A percentile compares a stretch with the other conserved stretches of the same genome.
Evolutionary conservation across 176 grass and related monocot genomes (phyloP).

Genomic region (Musa schizocarpa): DNA sequence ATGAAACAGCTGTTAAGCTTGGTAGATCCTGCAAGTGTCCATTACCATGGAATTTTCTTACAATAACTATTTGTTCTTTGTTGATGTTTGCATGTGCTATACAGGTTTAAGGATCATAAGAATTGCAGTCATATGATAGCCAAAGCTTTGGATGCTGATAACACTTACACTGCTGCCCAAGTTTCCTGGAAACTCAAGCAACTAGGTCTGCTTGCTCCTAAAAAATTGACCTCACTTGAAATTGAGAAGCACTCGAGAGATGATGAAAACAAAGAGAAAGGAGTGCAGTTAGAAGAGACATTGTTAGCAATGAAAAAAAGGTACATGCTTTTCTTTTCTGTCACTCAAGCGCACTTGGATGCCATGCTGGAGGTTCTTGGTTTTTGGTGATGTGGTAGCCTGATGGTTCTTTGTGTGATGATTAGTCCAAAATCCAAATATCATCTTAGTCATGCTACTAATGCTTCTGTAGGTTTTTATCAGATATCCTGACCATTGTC

Average conservation of each 20-base stretch:
- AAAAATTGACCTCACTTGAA: constrained; percentile 1
- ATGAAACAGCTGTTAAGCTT: background rate
- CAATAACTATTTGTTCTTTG: background rate
- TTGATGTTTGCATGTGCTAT: constrained; percentile 3
- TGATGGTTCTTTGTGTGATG: background rate
- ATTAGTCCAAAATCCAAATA: background rate
- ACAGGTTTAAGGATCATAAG: constrained; percentile 17
- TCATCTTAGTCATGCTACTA: background rate
- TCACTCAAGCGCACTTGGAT: background rate
- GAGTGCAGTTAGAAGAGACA: constrained; percentile 47
- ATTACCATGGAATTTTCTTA: too few species aligned
- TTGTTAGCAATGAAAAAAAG: constrained; percentile 50
- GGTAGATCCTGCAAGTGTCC: background rate
- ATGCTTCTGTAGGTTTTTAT: background rate
- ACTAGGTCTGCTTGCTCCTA: constrained; percentile 17
- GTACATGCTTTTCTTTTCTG: constrained; percentile 17
- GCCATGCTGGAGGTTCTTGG: too few species aligned
- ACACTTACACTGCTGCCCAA: constrained; percentile 18
- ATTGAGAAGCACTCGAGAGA: background rate
- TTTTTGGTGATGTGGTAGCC: background rate
- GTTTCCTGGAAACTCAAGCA: constrained; percentile 24
- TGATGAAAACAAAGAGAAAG: background rate
- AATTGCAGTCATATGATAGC: constrained; percentile 23
- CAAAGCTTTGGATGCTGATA: constrained; percentile 18
- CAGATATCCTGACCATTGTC: background rate